Evolutionary conservation across 768 basidiomycete species (phyloP), one percentile per base, ranked within the genome.

Genomic region (Ephemerocybe angulata): DNA sequence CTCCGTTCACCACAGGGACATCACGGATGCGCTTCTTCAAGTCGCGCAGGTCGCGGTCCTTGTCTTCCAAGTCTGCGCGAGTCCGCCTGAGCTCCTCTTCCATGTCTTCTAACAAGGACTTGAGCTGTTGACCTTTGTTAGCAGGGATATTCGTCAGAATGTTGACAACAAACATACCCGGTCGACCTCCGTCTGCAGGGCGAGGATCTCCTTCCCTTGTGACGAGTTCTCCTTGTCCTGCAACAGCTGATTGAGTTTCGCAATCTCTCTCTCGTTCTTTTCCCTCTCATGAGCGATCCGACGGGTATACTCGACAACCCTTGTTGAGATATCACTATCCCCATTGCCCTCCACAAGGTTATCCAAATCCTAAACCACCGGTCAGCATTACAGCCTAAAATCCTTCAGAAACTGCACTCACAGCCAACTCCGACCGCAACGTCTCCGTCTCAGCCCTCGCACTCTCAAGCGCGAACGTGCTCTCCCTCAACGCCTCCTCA

Each of bases 391-490:
- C 28, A 19, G 12, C 13, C 30, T 15, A 21, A 31, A 42, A n/a
- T n/a, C n/a, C n/a, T n/a, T 21, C 17, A 13, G 25, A 38, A 24
- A 51, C 11, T 24, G 35, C 27, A 53, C 90, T 76, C 69, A 93
- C 92, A 31, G 82, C 76, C 41, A 89, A 73, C 56, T 97, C 96
- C 30, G 80, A 71, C 52, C 95, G 74, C 41, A 85, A 62, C 72
- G 73, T 57, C 72, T 99, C 96, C 12, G 98, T 88, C 69, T 99
- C 96, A 13, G 90, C 90, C 53, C 90, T 76, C 4, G 94, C 90
- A 62, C 87, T 88, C 68, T 98, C 95, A 10, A 98, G 78, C 0
- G 95, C 91, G 42, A 84, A 77, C 2, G 86, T 87, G 60, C 88
- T 92, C 73, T 98, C 94, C 58, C 87, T 76, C 37, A 98, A 73